Evolutionary conservation across 2,329 filamentous ascomycete species (phyloP), one percentile per base, ranked within the genome.

Genomic region (Rutstroemia sp.): DNA sequence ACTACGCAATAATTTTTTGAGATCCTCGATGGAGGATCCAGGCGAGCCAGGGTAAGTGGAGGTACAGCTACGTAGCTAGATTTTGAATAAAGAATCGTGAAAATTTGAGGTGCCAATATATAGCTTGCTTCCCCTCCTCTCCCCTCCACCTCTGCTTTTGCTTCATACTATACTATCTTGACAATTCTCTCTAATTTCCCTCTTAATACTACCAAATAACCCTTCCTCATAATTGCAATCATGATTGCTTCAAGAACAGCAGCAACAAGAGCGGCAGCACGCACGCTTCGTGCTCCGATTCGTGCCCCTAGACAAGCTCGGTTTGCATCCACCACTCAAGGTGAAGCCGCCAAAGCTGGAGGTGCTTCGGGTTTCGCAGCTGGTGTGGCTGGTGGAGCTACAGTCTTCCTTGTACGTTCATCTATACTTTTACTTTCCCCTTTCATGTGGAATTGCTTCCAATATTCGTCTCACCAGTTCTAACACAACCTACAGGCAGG

Each of bases 331-430:
- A 63, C 56, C 49, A 66, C 34, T 42, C 58, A 51, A 60, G 38
- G 23, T 12, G 63, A 58, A 62, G 65, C 57, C 12, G 65, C 62
- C 6, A 57, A 51, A n/a, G 57, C 57, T 16, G 60, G 67, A 3
- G 68, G 69, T 38, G 68, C 69, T 27, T 70, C 71, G 58, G 74
- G 73, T 9, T 62, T 79, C 2, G 67, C 75, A 44, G 78, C 78
- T 3, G 79, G 76, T 48, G 38, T 77, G 19, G 75, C 75, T 39
- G 80, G 80, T 53, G 78, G 76, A 19, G 68, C 70, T 23, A 68
- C 75, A 14, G 77, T 78, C 2, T 68, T 79, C 48, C 56, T 69
- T 2, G 72, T 68, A 51, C 27, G 64, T 40, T 40, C 5, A 23
- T 46, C 49, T 45, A 56, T 14, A 42, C n/a, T 42, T 42, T n/a